A percentile compares a stretch with the other conserved stretches of the same genome.
Conservation (phyloP, 371 early-diverging fungal species). For the Choanephora cucurbitarum region DNA sequence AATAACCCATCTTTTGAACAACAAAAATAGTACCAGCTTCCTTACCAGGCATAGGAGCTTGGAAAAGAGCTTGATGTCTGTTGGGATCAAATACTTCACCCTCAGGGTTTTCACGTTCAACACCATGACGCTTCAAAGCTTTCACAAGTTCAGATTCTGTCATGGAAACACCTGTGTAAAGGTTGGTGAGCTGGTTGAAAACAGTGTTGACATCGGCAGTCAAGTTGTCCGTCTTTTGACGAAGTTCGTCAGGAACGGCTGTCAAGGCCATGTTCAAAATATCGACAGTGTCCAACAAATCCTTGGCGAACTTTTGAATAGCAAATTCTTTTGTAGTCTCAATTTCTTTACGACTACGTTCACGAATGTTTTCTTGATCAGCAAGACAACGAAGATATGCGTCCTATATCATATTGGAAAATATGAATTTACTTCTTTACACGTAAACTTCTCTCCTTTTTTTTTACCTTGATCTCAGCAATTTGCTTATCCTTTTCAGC, state of each 20-base stretch:
- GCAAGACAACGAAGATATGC: conserved; percentile 89
- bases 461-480: conserved; percentile 73
- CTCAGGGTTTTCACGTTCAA: conserved; percentile 79
- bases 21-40: conserved; percentile 86
- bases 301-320: conserved; percentile 96
- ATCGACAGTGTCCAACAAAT: conserved; percentile 92
- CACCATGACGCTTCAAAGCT: conserved; percentile 89
- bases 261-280: conserved; percentile 87
- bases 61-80: conserved; percentile 93
- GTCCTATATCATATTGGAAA: conserved; percentile 46
- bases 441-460: background rate
- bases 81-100: conserved; percentile 94
- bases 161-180: conserved; percentile 90
- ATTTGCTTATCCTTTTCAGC: conserved; percentile 82
- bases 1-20: conserved; percentile 92
- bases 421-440: background rate
- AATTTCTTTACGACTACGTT: conserved; percentile 86
- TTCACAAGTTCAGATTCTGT: conserved; percentile 85
- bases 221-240: conserved; percentile 32
- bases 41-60: conserved; percentile 86
- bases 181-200: conserved; percentile 70
- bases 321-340: conserved; percentile 81
- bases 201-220: conserved; percentile 53
- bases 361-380: conserved; percentile 94
- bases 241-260: conserved; percentile 64